phyloP scores from a whole-genome alignment of 306 rosid genomes.

The Medicago ruthenica region DNA sequence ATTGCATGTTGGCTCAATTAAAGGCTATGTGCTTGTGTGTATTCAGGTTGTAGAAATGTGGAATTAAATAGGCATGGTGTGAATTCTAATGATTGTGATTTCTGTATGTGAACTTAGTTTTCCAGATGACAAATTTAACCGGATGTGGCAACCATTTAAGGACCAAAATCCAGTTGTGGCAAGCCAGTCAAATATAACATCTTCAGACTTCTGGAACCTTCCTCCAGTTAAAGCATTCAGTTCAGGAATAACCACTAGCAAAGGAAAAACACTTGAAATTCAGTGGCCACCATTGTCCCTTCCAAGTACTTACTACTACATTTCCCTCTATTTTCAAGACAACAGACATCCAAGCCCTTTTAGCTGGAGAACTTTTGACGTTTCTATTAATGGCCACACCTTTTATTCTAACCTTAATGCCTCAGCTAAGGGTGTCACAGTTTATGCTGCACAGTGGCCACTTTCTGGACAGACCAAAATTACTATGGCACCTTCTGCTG shows the following conservation, averaged over 20 bases:
- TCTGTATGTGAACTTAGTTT: conserved; percentile 60
- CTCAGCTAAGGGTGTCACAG: conserved; percentile 68
- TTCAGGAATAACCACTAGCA: conserved; percentile 61
- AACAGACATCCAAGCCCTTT: conserved; percentile 64
- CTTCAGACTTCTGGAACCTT: conserved; percentile 80
- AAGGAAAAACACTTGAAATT: conserved; percentile 63
- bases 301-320: conserved; percentile 64
- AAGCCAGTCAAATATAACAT: conserved; percentile 48
- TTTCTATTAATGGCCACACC: conserved; percentile 60
- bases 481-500: conserved; percentile 53
- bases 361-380: conserved; percentile 81
- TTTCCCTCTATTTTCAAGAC: conserved; percentile 85
- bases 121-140: conserved; percentile 87
- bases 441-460: conserved; percentile 72
- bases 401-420: conserved; percentile 66
- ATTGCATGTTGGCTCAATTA: background rate
- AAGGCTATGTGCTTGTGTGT: background rate
- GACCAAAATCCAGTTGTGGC: conserved; percentile 60
- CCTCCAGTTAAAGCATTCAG: conserved; percentile 64
- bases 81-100: conserved; percentile 49
- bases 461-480: conserved; percentile 70
- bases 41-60: background rate
- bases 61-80: background rate
- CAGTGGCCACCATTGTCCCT: conserved; percentile 72
- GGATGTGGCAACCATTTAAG: conserved; percentile 76